Evolutionary conservation across 2,329 filamentous ascomycete genomes (phyloP).

Genomic region (Byssoonygena ceratinophila): DNA sequence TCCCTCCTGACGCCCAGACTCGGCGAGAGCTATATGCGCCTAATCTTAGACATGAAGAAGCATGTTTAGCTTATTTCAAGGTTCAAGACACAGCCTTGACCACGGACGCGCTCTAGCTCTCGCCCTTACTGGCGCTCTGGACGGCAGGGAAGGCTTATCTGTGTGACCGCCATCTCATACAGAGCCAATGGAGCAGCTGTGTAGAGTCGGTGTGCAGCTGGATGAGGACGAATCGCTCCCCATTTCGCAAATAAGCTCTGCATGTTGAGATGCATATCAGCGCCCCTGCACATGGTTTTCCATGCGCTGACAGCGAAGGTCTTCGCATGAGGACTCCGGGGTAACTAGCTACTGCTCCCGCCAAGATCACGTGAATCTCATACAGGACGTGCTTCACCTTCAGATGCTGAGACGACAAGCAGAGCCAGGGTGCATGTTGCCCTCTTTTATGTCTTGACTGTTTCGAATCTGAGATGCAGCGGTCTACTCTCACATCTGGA

Average conservation of each 20-base stretch:
- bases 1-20: not conserved
- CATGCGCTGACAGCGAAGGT: not conserved
- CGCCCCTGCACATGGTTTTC: constrained; percentile 6
- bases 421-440: too few species aligned
- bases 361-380: not conserved
- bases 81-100: constrained; percentile 3
- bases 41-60: not conserved
- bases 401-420: too few species aligned
- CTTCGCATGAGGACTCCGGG: not conserved
- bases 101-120: not conserved
- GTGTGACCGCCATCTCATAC: not conserved
- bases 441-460: too few species aligned
- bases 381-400: too few species aligned
- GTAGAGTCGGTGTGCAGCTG: not conserved
- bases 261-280: not conserved
- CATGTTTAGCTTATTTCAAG: not conserved
- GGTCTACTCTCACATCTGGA: too few species aligned
- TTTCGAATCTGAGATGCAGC: too few species aligned
- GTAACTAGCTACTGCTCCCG: not conserved
- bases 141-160: not conserved
- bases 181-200: not conserved
- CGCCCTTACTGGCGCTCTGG: not conserved
- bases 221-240: not conserved
- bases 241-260: constrained; percentile 5
- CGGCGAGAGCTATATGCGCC: not conserved